Evolutionary conservation across 371 early-diverging fungal genomes (phyloP).

Genomic region (Mucor irregularis): DNA sequence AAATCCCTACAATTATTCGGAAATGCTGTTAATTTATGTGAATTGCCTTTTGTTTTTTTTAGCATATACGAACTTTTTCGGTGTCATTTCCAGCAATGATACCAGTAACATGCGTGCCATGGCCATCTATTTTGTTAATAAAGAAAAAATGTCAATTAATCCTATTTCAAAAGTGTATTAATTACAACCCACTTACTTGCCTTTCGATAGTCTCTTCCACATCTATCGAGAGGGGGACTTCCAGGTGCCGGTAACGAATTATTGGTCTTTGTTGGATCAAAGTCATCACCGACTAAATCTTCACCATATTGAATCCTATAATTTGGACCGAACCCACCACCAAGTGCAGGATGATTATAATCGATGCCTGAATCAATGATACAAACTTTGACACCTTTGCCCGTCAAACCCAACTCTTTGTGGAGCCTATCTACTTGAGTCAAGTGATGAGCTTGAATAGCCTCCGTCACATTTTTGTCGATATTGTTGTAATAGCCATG

Average conservation of each 20-base stretch:
- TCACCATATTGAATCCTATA: constrained; percentile 56
- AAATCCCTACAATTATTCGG: constrained; percentile 26
- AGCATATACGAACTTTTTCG: constrained; percentile 54
- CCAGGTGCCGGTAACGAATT: neutral
- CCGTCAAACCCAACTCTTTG: constrained; percentile 49
- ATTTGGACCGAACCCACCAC: constrained; percentile 63
- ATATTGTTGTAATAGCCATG: constrained; percentile 7
- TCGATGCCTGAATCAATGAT: constrained; percentile 64
- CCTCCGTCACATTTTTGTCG: neutral
- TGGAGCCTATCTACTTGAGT: constrained; percentile 63
- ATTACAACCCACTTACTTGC: constrained; percentile 7
- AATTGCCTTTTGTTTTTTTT: constrained; percentile 63
- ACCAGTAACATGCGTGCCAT: constrained; percentile 69
- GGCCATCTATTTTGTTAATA: constrained; percentile 21
- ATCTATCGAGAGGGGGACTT: constrained; percentile 19
- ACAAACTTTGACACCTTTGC: constrained; percentile 65
- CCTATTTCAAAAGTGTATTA: neutral
- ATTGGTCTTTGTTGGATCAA: constrained; percentile 34
- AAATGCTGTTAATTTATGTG: constrained; percentile 31
- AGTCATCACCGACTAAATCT: constrained; percentile 56
- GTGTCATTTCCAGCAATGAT: constrained; percentile 60
- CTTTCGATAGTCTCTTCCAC: neutral
- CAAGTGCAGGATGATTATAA: constrained; percentile 69
- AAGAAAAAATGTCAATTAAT: neutral
- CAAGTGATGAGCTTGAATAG: constrained; percentile 40